phyloP scores from a whole-genome alignment of 1,284 basidiomycete genomes.

The Polyporus tsugae region DNA sequence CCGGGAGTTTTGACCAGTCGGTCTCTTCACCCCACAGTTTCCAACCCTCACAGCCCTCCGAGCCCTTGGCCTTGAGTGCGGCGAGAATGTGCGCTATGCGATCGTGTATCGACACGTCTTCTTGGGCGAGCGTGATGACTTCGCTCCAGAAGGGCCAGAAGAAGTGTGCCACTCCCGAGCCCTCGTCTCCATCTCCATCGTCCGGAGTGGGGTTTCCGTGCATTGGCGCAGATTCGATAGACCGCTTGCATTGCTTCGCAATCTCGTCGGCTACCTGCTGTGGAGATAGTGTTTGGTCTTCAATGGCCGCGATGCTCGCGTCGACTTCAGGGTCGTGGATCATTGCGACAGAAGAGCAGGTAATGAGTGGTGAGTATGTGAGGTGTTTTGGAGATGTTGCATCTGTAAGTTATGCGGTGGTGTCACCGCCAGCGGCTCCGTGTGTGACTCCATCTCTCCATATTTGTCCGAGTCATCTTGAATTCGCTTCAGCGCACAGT shows the following conservation, averaged over 20 bases:
- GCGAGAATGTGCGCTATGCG: constrained; percentile 19
- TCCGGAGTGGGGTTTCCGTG: not conserved
- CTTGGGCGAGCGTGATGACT: constrained; percentile 3
- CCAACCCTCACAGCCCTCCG: constrained; percentile 24
- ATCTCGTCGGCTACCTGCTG: constrained; percentile 10
- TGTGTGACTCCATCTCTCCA: not conserved
- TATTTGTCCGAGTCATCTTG: too few relatives aligned
- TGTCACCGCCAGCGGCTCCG: not conserved
- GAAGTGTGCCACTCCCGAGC: constrained; percentile 25
- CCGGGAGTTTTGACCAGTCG: constrained; percentile 22
- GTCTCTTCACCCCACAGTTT: constrained; percentile 20
- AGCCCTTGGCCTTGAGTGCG: constrained; percentile 19
- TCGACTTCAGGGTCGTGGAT: not conserved
- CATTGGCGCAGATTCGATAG: not conserved
- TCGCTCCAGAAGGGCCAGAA: constrained; percentile 27
- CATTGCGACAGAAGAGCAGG: not conserved
- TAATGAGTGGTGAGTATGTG: not conserved
- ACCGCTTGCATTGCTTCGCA: constrained; percentile 5
- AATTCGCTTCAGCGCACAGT: too few relatives aligned
- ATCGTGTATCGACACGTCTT: constrained; percentile 20
- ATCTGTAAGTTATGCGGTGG: not conserved
- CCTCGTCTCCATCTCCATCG: constrained; percentile 9
- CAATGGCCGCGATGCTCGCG: constrained; percentile 9
- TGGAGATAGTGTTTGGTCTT: constrained; percentile 11
- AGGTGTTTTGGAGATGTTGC: not conserved